Evolutionary conservation across 2,329 filamentous ascomycete species (phyloP), one percentile per base, ranked within the genome.

Genomic region (Sclerotiophoma versabilis): DNA sequence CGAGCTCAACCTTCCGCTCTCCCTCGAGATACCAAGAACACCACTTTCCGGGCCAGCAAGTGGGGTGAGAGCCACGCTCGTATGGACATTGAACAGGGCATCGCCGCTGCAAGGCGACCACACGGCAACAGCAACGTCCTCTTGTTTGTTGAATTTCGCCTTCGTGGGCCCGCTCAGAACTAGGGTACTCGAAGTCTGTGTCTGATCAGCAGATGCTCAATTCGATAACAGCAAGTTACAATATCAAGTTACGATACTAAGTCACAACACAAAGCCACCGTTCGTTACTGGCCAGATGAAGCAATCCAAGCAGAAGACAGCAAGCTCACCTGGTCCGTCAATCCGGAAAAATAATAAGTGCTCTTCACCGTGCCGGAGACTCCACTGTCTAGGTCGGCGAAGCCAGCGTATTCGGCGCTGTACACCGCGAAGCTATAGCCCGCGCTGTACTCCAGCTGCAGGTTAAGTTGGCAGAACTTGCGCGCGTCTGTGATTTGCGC

Each of bases 121-220:
- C 15, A 68, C 55, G 6, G 59, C 50, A 4, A 68, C 23, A 3
- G 59, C 45, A 6, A 73, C 57, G 9, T 73, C 64, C 60, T 83
- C 80, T 41, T 75, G 75, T 68, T 79, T 77, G 57, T 67, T 66
- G 70, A 81, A 83, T 59, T 76, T 61, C n/a, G 64, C 73, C 30
- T 70, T 69, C 47, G 66, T 75, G 14, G 79, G 80, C 15, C 80
- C 80, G 10, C 17, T 38, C 12, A 47, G 26, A 9, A 20, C 20
- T 3, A 49, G 14, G 8, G 23, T 23, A 45, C 60, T 23, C 54
- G 69, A 50, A 6, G 47, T 37, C 47, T 50, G 14, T 17, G 5
- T 10, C 6, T 5, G n/a, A 17, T 43, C 25, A 50, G 46, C 25
- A 20, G 10, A 25, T 38, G 20, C 8, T 15, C 22, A 22, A 22